Evolutionary conservation across 345 rosid genomes (phyloP).

Genomic region (Carallia pectinifolia): DNA sequence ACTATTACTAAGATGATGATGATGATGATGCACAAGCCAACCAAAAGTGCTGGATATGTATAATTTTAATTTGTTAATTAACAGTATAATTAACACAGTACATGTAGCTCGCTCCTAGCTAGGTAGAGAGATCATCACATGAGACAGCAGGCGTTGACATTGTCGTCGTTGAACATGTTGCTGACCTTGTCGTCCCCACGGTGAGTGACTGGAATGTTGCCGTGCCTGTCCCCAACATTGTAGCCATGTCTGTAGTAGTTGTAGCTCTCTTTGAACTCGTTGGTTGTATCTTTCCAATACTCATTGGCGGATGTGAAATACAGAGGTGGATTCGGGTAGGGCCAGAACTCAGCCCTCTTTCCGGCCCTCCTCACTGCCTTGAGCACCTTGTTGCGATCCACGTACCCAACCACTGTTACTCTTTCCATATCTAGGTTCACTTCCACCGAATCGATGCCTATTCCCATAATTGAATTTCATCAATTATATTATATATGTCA

Average conservation of each 20-base stretch:
- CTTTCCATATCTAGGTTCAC: slow-evolving; percentile 65
- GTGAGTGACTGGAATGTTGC: slow-evolving; percentile 56
- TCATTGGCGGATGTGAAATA: slow-evolving; percentile 65
- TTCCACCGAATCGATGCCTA: slow-evolving; percentile 82
- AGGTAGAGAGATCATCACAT: slow-evolving; percentile 38
- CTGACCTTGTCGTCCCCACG: slow-evolving; percentile 92
- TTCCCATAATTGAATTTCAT: neutral
- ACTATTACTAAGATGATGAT: too few species aligned
- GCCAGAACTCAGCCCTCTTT: slow-evolving; percentile 97
- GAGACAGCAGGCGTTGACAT: slow-evolving; percentile 79
- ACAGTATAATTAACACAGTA: too few species aligned
- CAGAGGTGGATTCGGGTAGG: slow-evolving; percentile 74
- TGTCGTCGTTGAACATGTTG: slow-evolving; percentile 90
- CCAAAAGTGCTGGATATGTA: neutral
- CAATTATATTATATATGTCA: neutral
- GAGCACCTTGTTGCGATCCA: slow-evolving; percentile 81
- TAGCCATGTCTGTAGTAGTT: slow-evolving; percentile 85
- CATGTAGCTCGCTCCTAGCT: too few species aligned
- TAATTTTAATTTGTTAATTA: too few species aligned
- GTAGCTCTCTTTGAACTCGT: slow-evolving; percentile 80
- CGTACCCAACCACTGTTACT: slow-evolving; percentile 80
- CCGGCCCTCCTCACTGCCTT: slow-evolving; percentile 80
- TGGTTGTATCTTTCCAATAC: slow-evolving; percentile 75
- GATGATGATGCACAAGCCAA: too few species aligned
- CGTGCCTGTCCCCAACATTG: slow-evolving; percentile 61